Base-by-base conservation (phyloP, 805 yeast species). In the baker's yeast (Saccharomyces cerevisiae) region DNA sequence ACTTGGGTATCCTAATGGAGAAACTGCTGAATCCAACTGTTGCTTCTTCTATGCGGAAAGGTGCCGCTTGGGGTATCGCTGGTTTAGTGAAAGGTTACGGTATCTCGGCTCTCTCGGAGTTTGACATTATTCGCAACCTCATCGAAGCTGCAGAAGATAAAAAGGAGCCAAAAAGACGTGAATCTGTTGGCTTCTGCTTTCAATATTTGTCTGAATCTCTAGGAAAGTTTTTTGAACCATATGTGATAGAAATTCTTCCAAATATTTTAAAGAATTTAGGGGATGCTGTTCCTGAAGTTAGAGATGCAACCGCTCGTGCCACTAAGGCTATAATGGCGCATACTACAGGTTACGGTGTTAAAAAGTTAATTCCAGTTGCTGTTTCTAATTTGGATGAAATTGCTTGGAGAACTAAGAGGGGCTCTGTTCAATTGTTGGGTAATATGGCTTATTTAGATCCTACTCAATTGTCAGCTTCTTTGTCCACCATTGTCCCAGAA, bases 371-470 rank as follows among this genome's bases (percentile, higher is more conserved):
- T 68, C 99, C 99, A 1, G 77, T 92, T 54, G 96, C 97, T 0
- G 80, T 92, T 55, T 80, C 83, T 31, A 89, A 88, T 60, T 76
- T 94, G 61, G 95, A 90, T 62, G 96, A 89, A 57, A 83, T 85
- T 54, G 85, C 95, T 0, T 94, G 99, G 99, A 80, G 99, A 73
- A 83, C 96, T 0, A 94, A 94, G 73, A 89, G 90, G 72, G 99
- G 98, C 3, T 88, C 98, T 6, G 98, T 94, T 21, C 98, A 94
- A 68, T 74, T 94, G 51, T 79, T 94, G 48, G 99, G 99, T 71
- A 84, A 96, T 26, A 94, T 94, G 99, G 99, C 99, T 0, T 94
- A 90, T 69, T 77, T 94, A 57, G 97, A 92, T 65, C 99, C 99
- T 3, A 79, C 94, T 2, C 99, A 94, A 67, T 76, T 94, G 60